Evolutionary conservation across 2,329 filamentous ascomycete species (phyloP).

Genomic region (Anthostomella pinea): DNA sequence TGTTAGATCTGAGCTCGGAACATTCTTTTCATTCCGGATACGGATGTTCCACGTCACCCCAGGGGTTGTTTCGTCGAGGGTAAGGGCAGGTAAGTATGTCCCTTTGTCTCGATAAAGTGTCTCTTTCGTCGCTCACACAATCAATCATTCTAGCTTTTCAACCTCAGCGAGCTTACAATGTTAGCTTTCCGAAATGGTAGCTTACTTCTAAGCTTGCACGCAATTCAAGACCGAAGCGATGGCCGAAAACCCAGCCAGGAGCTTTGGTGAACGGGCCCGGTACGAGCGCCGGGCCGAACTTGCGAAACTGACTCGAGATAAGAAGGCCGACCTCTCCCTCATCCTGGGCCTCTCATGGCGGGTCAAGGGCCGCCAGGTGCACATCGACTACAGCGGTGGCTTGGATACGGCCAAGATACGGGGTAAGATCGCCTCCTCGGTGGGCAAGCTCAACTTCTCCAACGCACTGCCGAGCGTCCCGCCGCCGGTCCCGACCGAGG

Average conservation of each 20-base stretch:
- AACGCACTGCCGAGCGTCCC: neutral
- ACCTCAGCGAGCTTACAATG: no score
- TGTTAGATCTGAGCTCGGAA: no score
- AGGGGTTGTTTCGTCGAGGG: no score
- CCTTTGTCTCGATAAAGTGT: no score
- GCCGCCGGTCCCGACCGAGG: neutral
- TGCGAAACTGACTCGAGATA: constrained; percentile 11
- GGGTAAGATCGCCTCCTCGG: constrained; percentile 6
- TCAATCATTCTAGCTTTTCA: no score
- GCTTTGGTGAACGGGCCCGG: constrained; percentile 12
- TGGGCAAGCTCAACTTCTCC: neutral
- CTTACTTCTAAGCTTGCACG: no score
- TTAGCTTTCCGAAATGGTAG: no score
- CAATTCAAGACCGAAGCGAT: constrained; percentile 17
- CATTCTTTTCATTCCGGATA: no score
- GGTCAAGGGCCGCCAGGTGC: constrained; percentile 10
- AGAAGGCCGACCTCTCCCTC: constrained; percentile 14
- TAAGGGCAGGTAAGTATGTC: no score
- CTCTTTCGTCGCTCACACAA: no score
- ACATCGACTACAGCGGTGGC: constrained; percentile 22
- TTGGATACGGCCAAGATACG: constrained; percentile 14
- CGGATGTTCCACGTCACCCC: no score
- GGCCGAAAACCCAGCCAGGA: constrained; percentile 20
- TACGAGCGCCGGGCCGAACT: constrained; percentile 17
- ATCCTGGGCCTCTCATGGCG: constrained; percentile 20